Percentiles rank a stretch among this genome's conserved stretches.
Conservation (phyloP, 2,329 filamentous ascomycete species). For the Celoporthe dispersa region DNA sequence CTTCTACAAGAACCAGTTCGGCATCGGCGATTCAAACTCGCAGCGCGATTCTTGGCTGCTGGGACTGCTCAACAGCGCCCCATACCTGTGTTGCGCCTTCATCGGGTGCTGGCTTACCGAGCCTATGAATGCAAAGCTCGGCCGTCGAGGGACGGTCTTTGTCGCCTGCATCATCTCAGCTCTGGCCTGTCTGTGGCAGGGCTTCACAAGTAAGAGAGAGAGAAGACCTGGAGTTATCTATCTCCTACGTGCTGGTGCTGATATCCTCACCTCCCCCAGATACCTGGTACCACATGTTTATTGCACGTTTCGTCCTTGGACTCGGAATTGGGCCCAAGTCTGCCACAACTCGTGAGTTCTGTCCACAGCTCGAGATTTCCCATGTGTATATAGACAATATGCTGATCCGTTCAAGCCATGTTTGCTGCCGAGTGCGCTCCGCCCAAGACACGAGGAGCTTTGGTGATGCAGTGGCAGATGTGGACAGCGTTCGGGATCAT, state of each 20-base stretch:
- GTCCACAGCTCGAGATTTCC: too few relatives aligned
- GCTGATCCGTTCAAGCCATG: conserved; percentile 50
- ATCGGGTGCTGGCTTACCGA: conserved; percentile 75
- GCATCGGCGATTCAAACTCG: conserved; percentile 56
- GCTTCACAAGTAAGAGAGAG: conserved; percentile 41
- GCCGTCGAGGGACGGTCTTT: conserved; percentile 73
- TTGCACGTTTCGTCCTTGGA: conserved; percentile 71
- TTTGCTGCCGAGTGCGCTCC: conserved; percentile 72
- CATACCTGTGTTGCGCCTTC: conserved; percentile 69
- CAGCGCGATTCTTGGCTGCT: conserved; percentile 59
- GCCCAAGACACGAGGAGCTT: conserved; percentile 65
- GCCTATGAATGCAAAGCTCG: conserved; percentile 72
- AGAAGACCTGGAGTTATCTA: background rate
- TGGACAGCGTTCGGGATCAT: conserved; percentile 58
- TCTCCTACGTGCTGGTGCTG: background rate
- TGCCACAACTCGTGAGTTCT: conserved; percentile 58
- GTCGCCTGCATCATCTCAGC: conserved; percentile 64
- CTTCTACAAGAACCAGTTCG: conserved; percentile 66
- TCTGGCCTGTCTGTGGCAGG: conserved; percentile 56
- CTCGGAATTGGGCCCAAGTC: conserved; percentile 74
- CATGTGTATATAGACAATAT: conserved; percentile 3
- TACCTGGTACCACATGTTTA: conserved; percentile 69
- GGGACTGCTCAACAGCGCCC: conserved; percentile 59
- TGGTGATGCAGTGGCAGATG: conserved; percentile 65
- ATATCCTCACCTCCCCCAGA: conserved; percentile 39